Evolutionary conservation across 2,329 filamentous ascomycete genomes (phyloP).

Genomic region (Penicillium paneum): DNA sequence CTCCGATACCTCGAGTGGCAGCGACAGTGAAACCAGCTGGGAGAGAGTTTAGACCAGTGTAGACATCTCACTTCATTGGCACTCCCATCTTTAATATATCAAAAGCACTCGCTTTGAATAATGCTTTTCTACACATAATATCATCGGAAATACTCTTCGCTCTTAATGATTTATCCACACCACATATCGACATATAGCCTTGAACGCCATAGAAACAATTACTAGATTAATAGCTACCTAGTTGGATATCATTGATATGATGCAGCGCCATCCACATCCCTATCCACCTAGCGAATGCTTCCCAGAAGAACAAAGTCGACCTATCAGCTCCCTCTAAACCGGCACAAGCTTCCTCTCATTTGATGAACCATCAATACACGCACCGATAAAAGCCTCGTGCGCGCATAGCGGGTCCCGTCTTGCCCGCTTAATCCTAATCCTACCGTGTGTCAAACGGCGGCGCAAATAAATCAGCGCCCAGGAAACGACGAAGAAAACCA

Average conservation of each 20-base stretch:
- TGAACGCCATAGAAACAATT: not conserved
- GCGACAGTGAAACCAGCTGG: slow-evolving; percentile 37
- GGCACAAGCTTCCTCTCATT: slow-evolving; percentile 8
- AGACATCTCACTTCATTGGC: not conserved
- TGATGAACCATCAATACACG: not conserved
- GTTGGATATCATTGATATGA: not conserved
- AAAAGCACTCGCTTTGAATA: slow-evolving; percentile 1
- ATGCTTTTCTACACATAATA: slow-evolving; percentile 14
- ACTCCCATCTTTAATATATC: not conserved
- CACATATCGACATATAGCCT: not conserved
- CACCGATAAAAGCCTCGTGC: not conserved
- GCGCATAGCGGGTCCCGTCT: slow-evolving; percentile 13
- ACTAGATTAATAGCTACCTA: not conserved
- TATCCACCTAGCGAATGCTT: not conserved
- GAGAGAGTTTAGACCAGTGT: slow-evolving; percentile 28
- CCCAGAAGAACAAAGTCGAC: not conserved
- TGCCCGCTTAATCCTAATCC: slow-evolving; percentile 28
- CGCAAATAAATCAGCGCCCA: slow-evolving; percentile 54
- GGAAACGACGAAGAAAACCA: slow-evolving; percentile 54
- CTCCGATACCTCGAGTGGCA: slow-evolving; percentile 28
- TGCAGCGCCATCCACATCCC: not conserved
- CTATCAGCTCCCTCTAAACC: not conserved
- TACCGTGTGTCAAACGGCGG: slow-evolving; percentile 42
- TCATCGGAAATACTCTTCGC: slow-evolving; percentile 13
- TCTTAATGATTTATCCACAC: slow-evolving; percentile 13